A percentile compares a stretch with the other conserved stretches of the same genome.
Evolutionary conservation across 441 rosid genomes (phyloP).

Genomic region (Jatropha multifida): DNA sequence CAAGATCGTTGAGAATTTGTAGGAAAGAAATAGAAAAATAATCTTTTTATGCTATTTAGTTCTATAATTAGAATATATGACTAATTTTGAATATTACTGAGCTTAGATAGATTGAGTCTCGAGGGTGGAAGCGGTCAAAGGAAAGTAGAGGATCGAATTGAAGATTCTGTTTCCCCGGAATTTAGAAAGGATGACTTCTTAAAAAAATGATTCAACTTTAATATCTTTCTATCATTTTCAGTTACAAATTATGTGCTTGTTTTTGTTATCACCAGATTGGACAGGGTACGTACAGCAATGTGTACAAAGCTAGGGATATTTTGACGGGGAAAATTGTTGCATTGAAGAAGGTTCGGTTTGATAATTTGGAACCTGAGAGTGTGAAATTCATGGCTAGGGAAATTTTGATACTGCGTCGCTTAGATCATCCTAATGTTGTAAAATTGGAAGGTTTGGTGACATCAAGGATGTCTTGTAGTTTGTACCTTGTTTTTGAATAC

Average conservation of each 20-base stretch:
- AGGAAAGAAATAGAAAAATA: not conserved
- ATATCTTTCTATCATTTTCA: not conserved
- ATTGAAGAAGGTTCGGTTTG: conserved; percentile 89
- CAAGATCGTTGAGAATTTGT: not conserved
- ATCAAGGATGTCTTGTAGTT: conserved; percentile 97
- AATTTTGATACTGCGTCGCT: conserved; percentile 76
- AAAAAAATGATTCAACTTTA: not conserved
- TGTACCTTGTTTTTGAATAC: conserved; percentile 80
- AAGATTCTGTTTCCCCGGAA: not conserved
- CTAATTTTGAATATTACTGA: not conserved
- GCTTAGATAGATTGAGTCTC: not conserved
- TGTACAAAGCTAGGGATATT: conserved; percentile 88
- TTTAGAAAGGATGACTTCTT: not conserved
- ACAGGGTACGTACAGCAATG: conserved; percentile 93
- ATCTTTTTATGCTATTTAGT: not conserved
- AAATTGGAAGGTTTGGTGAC: conserved; percentile 92
- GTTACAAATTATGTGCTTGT: not conserved
- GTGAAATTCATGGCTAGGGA: conserved; percentile 96
- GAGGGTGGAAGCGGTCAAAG: not conserved
- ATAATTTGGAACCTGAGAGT: conserved; percentile 90
- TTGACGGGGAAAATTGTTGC: conserved; percentile 87
- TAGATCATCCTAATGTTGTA: conserved; percentile 91
- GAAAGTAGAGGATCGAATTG: conserved; percentile 1
- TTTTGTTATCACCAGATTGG: conserved; percentile 64
- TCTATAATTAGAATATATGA: not conserved